phyloP scores from a whole-genome alignment of 257 asterid genomes.

The Solanum chmielewskii region DNA sequence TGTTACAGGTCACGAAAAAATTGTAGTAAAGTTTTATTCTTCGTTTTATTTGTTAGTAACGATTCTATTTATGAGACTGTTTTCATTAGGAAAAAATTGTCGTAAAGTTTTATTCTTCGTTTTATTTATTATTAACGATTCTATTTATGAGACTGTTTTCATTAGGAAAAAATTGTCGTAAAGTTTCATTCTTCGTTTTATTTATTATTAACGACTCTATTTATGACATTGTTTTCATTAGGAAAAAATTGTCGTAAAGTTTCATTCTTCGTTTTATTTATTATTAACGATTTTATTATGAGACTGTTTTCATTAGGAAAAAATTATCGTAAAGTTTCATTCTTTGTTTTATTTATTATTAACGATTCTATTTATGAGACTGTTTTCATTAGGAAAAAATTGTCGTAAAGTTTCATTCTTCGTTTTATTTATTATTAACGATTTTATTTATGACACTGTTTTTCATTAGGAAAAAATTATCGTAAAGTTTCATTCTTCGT shows the following conservation, averaged over 20 bases:
- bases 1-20: slow-evolving; percentile 27
- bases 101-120: not conserved
- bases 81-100: not conserved
- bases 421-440: too few relatives aligned
- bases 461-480: not conserved
- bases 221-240: not conserved
- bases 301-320: not conserved
- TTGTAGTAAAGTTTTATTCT: not conserved
- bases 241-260: not conserved
- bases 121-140: not conserved
- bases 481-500: too few relatives aligned
- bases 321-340: too few relatives aligned
- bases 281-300: not conserved
- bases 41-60: not conserved
- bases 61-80: not conserved
- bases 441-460: too few relatives aligned
- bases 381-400: not conserved
- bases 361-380: too few relatives aligned
- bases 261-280: not conserved
- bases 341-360: too few relatives aligned
- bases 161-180: not conserved
- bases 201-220: not conserved
- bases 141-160: not conserved
- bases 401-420: too few relatives aligned
- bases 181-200: not conserved